A percentile compares a stretch with the other conserved stretches of the same genome.
phyloP scores from a whole-genome alignment of 2,329 filamentous ascomycete genomes.

The Alternaria hordeiaustralica region DNA sequence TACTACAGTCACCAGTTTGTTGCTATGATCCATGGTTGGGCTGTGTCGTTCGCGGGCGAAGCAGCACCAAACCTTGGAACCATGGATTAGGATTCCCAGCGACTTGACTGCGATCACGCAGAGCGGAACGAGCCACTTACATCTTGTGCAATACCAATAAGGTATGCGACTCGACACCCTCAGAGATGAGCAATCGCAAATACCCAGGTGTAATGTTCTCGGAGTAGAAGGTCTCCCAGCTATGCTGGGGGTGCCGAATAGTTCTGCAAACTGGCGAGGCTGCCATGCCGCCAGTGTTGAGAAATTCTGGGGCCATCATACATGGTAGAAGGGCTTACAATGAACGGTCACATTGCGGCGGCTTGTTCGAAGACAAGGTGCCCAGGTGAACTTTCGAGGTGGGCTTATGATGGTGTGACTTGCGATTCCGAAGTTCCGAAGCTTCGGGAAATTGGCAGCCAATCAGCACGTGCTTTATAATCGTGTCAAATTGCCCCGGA shows the following conservation, averaged over 20 bases:
- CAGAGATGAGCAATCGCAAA: background rate
- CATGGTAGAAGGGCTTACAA: too few species aligned
- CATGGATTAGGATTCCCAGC: background rate
- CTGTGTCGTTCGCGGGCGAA: background rate
- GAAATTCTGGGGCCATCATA: too few species aligned
- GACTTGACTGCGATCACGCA: background rate
- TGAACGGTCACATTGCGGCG: background rate
- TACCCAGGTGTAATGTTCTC: background rate
- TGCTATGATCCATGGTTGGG: background rate
- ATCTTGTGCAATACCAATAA: background rate
- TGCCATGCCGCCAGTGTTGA: too few species aligned
- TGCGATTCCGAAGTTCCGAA: conserved; percentile 11
- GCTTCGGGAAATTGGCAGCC: conserved; percentile 10
- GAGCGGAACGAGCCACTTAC: background rate
- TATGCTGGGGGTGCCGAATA: too few species aligned
- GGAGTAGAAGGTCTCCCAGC: too few species aligned
- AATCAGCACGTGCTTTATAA: conserved; percentile 29
- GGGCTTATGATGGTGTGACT: background rate
- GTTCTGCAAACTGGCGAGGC: too few species aligned
- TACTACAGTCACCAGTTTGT: background rate
- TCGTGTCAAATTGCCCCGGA: conserved; percentile 19
- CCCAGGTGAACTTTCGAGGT: background rate
- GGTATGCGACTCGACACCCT: background rate
- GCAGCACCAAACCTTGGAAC: background rate
- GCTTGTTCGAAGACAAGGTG: background rate